Evolutionary conservation across 2,329 filamentous ascomycete genomes (phyloP), one percentile per base, ranked within the genome.

Genomic region (Aureobasidium sp.): DNA sequence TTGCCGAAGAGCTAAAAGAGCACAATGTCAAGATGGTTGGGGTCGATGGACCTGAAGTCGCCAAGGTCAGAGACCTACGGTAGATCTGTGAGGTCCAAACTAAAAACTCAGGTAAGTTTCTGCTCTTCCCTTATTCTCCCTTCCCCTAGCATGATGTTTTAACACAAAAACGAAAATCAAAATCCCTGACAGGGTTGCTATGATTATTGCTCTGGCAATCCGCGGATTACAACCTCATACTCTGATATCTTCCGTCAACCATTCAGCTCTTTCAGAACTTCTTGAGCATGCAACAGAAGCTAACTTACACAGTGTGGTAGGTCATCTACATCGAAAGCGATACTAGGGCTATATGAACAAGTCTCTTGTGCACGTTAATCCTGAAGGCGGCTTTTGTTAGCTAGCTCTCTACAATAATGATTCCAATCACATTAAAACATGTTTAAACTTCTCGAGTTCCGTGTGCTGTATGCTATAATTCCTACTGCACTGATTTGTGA

Each of bases 1-100:
- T 79, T 2, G 82, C 79, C 68, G 69, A 69, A 61, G 82, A 83
- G 57, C 78, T 94, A 65, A 73, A 78, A 64, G 74, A 73, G 44
- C 76, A 74, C 13, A 89, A 88, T 0, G 85, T 93, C 37, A 75
- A 71, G 50, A 77, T 94, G 57, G 80, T 94, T 47, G 77, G 75
- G 60, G 74, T 82, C 64, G 77, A 82, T 41, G 80, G 83, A 7
- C 74, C 77, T 51, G 84, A 87, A 73, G 77, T 90, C 23, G 59
- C 39, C 10, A 41, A 50, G 23, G 59, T 62, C 37, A 53, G 59
- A 48, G 32, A 58, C 41, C 55, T 47, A 20, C 20, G 34, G n/a
- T 56, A 56, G 52, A 44, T 39, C 34, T 34, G 26, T 17, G 29
- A 34, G 52, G 23, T 44, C 39, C 39, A 15, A 37, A n/a, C 3